A percentile compares a stretch with the other conserved stretches of the same genome.
These are phyloP conservation scores for Teratosphaeria viscida DNA, from an alignment of 2,329 filamentous ascomycete species.

Conservation along the genomic window DNA sequence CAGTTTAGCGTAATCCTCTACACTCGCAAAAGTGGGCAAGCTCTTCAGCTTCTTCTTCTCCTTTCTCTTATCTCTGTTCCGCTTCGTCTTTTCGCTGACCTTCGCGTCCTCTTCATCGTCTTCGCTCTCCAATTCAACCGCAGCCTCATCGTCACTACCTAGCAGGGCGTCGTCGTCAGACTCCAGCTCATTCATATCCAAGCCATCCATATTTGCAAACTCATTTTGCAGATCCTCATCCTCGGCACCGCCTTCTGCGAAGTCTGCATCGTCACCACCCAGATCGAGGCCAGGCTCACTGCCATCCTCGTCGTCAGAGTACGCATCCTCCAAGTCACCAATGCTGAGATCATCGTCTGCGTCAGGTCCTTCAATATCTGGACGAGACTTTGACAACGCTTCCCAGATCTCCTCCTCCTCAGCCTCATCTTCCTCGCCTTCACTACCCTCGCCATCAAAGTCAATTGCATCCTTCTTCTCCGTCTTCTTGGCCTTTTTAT, in stretches of 20 bases:
- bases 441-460: slow-evolving; percentile 27
- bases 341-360: slow-evolving; percentile 51
- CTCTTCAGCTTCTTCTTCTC: slow-evolving; percentile 79
- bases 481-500: slow-evolving; percentile 35
- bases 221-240: slow-evolving; percentile 12
- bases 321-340: slow-evolving; percentile 32
- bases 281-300: slow-evolving; percentile 40
- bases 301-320: slow-evolving; percentile 32
- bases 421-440: slow-evolving; percentile 23
- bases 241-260: slow-evolving; percentile 29
- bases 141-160: slow-evolving; percentile 35
- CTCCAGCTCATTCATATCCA: slow-evolving; percentile 33
- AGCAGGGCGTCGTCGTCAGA: slow-evolving; percentile 30
- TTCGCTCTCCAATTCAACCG: slow-evolving; percentile 31
- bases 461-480: slow-evolving; percentile 12
- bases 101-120: slow-evolving; percentile 23
- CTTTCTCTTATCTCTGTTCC: slow-evolving; percentile 62
- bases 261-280: slow-evolving; percentile 34
- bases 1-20: slow-evolving; percentile 78
- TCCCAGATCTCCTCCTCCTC: slow-evolving; percentile 77
- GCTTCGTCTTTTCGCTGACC: slow-evolving; percentile 1
- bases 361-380: slow-evolving; percentile 58
- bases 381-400: slow-evolving; percentile 70
- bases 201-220: slow-evolving; percentile 44
- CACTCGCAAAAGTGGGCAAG: slow-evolving; percentile 84